These are phyloP conservation scores for Candida sakaeoensis DNA, from an alignment of 805 yeast species.

Conservation along the genomic window DNA sequence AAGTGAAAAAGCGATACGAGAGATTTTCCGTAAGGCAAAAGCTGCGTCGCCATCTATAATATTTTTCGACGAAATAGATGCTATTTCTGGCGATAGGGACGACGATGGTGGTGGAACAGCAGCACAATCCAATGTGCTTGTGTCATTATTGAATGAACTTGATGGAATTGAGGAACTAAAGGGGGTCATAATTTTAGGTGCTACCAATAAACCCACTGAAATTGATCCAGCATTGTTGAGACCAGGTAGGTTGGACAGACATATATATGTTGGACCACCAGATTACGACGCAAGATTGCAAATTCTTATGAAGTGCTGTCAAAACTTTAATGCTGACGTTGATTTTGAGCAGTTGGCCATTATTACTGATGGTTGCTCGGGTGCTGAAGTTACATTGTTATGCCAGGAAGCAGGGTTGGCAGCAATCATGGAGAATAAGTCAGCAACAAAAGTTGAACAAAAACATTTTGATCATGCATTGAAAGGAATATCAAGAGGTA, in stretches of 20 bases:
- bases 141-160: slow-evolving; percentile 87
- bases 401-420: slow-evolving; percentile 95
- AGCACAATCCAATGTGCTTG: slow-evolving; percentile 80
- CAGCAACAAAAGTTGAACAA: slow-evolving; percentile 50
- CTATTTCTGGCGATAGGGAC: slow-evolving; percentile 76
- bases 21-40: slow-evolving; percentile 87
- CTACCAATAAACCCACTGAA: slow-evolving; percentile 92
- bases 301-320: slow-evolving; percentile 67
- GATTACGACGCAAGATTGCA: slow-evolving; percentile 75
- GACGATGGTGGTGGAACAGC: slow-evolving; percentile 50
- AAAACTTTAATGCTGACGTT: slow-evolving; percentile 55
- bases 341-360: slow-evolving; percentile 53
- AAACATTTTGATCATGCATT: slow-evolving; percentile 74
- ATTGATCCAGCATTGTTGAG: slow-evolving; percentile 90
- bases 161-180: slow-evolving; percentile 96
- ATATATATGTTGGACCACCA: slow-evolving; percentile 91
- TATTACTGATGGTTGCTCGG: slow-evolving; percentile 86
- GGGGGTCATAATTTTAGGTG: slow-evolving; percentile 92
- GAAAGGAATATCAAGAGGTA: slow-evolving; percentile 65
- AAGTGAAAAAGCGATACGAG: slow-evolving; percentile 88
- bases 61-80: slow-evolving; percentile 96
- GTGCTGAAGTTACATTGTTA: slow-evolving; percentile 88
- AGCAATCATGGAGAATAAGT: slow-evolving; percentile 80
- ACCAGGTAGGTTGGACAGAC: slow-evolving; percentile 94
- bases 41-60: slow-evolving; percentile 94